Evolutionary conservation across 208 protist species (phyloP), one percentile per base, ranked within the genome.

Genomic region (Crithidia fasciculata): DNA sequence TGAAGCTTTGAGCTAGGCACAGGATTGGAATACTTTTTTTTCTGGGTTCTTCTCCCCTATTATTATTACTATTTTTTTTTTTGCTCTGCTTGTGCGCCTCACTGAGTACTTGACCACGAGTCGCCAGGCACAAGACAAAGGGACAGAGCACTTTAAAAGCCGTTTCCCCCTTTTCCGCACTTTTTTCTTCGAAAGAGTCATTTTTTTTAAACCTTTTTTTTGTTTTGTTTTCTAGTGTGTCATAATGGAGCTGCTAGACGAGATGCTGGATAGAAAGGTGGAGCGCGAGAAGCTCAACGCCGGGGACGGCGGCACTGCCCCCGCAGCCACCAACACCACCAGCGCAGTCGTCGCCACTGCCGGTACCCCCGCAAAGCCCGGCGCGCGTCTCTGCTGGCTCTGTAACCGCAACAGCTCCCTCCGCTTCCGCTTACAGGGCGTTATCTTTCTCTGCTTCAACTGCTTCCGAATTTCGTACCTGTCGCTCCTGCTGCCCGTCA

Each of bases 391-490:
- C 64, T 95, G 90, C 68, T 95, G 90, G 90, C 76, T 95, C 12
- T 95, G 90, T 62, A 78, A 71, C 19, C 45, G 49, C 13, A 62
- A 72, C 36, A 68, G 79, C 15, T 65, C 69, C 9, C 74, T 79
- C 49, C 81, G 78, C 5, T 90, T 92, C 49, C 78, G 69, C 28
- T 65, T 85, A 36, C 60, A 75, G 39, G 80, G 86, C 9, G 66
- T 67, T 6, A 90, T 76, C 50, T 59, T 61, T 15, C 81, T 95
- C 28, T 95, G 90, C 69, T 93, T 93, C 50, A 52, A 54, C 8
- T 95, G 90, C 72, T 87, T 92, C 69, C 90, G 87, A 13, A 78
- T 72, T 19, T 82, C 82, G 5, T 89, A 91, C 63, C 59, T 82
- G 8, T 67, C 69, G 18, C 66, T 86, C 13, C 69, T 92, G 39